phyloP scores from a whole-genome alignment of 2,329 filamentous ascomycete species.

The Elsinoe batatas region DNA sequence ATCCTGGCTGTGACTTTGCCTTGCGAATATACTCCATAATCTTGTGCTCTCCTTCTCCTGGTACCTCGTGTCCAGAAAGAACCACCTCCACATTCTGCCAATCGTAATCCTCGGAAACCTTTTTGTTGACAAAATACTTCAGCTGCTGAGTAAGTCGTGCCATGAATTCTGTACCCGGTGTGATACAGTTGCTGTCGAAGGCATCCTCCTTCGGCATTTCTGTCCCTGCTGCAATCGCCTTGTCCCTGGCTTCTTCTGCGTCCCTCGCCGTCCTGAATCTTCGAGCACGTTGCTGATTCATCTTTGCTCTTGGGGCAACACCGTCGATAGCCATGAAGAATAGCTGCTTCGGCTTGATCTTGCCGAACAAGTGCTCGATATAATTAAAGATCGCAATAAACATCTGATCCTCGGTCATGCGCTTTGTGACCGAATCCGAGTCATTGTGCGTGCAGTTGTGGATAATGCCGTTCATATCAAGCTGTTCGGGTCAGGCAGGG shows the following conservation, averaged over 20 bases:
- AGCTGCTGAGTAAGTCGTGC: conserved; percentile 86
- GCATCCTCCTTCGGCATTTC: conserved; percentile 91
- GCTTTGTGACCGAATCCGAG: conserved; percentile 80
- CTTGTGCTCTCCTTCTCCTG: conserved; percentile 97
- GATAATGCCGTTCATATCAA: conserved; percentile 99
- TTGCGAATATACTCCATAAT: conserved; percentile 99
- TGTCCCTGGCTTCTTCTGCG: conserved; percentile 78
- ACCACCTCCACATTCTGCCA: conserved; percentile 97
- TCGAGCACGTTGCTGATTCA: conserved; percentile 96
- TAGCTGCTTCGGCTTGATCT: conserved; percentile 95
- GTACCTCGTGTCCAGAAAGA: conserved; percentile 92
- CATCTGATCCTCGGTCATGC: conserved; percentile 96
- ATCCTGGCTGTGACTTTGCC: conserved; percentile 87
- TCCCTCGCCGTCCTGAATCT: conserved; percentile 92
- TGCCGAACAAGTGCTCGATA: conserved; percentile 96
- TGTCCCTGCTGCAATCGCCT: conserved; percentile 78
- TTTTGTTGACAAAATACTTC: conserved; percentile 98
- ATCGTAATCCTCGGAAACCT: conserved; percentile 90
- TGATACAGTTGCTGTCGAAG: conserved; percentile 99
- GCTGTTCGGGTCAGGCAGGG: conserved; percentile 31
- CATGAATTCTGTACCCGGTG: conserved; percentile 96
- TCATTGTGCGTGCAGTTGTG: conserved; percentile 99
- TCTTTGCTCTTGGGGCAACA: conserved; percentile 94
- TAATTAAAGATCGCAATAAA: conserved; percentile 99
- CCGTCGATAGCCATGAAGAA: conserved; percentile 99